A percentile compares a stretch with the other conserved stretches of the same genome.
phyloP scores from a whole-genome alignment of 345 rosid species.

The Syzygium aromaticum region DNA sequence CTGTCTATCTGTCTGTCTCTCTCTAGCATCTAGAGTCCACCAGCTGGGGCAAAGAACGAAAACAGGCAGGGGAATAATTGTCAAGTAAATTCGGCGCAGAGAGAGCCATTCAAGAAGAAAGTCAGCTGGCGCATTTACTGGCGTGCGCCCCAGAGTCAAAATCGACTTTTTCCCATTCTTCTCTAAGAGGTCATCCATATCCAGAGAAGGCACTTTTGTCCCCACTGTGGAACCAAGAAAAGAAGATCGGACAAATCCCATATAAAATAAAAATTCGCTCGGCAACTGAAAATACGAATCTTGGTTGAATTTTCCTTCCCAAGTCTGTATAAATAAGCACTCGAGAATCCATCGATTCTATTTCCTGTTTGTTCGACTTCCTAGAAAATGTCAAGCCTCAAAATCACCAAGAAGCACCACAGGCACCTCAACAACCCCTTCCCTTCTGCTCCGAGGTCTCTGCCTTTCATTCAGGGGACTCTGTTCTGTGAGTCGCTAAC shows the following conservation, averaged over 20 bases:
- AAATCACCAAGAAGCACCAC: constrained; percentile 45
- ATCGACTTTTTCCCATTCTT: not conserved
- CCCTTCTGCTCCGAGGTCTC: constrained; percentile 35
- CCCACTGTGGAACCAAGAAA: not conserved
- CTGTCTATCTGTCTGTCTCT: not conserved
- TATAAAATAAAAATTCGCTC: not conserved
- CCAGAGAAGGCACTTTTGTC: not conserved
- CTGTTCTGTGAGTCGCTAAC: constrained; percentile 21
- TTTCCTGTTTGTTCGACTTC: not conserved
- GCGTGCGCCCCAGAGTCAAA: not conserved
- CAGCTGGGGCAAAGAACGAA: not conserved
- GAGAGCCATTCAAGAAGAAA: not conserved
- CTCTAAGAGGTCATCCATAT: not conserved
- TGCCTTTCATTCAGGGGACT: constrained; percentile 37
- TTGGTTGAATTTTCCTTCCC: not conserved
- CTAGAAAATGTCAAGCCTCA: constrained; percentile 25
- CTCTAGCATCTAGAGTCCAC: not conserved
- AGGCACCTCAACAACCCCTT: constrained; percentile 59
- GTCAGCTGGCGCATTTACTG: not conserved
- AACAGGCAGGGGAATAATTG: not conserved
- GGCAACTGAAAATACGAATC: not conserved
- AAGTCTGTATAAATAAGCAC: not conserved
- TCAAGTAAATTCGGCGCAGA: not conserved
- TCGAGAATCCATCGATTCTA: not conserved
- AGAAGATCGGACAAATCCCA: not conserved